Evolutionary conservation across 352 stramenopile species (phyloP).

Genomic region (Phytophthora fragariae): DNA sequence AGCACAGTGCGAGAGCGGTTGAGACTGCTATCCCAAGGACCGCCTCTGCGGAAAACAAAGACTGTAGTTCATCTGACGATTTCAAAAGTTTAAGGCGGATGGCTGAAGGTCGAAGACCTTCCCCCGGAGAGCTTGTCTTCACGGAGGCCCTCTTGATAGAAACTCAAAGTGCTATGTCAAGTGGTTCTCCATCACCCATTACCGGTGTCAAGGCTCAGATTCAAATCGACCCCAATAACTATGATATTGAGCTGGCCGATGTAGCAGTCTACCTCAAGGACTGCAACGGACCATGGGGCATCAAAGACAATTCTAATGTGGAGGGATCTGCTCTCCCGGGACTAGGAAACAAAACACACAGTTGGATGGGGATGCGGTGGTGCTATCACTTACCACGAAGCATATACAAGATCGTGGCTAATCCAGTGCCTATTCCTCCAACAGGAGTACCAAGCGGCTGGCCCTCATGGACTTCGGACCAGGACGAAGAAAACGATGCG

Average conservation of each 20-base stretch:
- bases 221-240: conserved; percentile 35
- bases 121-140: conserved; percentile 72
- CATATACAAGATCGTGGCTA: conserved; percentile 56
- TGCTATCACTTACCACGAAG: conserved; percentile 77
- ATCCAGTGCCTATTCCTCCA: conserved; percentile 69
- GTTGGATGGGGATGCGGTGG: conserved; percentile 86
- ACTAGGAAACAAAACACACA: conserved; percentile 61
- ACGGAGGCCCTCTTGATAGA: conserved; percentile 73
- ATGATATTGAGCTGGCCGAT: conserved; percentile 44
- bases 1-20: not conserved
- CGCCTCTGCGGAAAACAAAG: not conserved
- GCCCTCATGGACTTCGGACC: conserved; percentile 61
- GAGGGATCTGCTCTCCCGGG: conserved; percentile 32
- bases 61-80: conserved; percentile 51
- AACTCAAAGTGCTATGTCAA: conserved; percentile 44
- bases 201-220: conserved; percentile 27
- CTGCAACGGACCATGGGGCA: conserved; percentile 67
- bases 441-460: conserved; percentile 66
- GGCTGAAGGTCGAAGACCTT: conserved; percentile 54
- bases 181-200: conserved; percentile 11
- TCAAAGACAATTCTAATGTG: conserved; percentile 25
- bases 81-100: conserved; percentile 66
- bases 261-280: conserved; percentile 57
- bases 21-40: conserved; percentile 6
- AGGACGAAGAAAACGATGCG: conserved; percentile 30